phyloP scores from a whole-genome alignment of 208 protist genomes.

The Acanthamoeba royreba region DNA sequence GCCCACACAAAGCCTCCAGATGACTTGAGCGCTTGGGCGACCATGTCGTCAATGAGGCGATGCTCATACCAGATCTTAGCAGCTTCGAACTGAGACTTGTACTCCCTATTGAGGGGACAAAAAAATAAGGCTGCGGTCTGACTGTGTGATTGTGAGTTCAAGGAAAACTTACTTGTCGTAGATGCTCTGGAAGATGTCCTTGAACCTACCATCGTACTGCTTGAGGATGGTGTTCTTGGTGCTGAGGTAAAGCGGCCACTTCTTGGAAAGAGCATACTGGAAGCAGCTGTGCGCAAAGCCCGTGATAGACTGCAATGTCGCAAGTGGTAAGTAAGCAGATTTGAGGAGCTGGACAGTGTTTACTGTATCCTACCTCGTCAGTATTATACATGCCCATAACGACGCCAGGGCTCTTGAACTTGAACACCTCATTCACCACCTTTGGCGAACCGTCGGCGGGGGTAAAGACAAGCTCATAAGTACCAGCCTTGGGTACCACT shows the following conservation, averaged over 20 bases:
- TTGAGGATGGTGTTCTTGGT: conserved; percentile 99
- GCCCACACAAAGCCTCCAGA: conserved; percentile 93
- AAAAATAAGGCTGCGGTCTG: not conserved
- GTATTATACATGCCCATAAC: conserved; percentile 96
- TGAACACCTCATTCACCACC: conserved; percentile 79
- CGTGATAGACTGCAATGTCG: conserved; percentile 85
- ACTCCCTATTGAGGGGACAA: not conserved
- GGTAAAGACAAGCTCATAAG: conserved; percentile 91
- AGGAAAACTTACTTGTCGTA: conserved; percentile 76
- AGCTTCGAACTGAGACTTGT: conserved; percentile 39
- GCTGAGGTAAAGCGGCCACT: conserved; percentile 91
- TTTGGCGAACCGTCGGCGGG: conserved; percentile 73
- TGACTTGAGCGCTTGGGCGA: conserved; percentile 81
- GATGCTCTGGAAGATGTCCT: conserved; percentile 94
- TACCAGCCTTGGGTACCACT: conserved; percentile 83
- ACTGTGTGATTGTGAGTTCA: not conserved
- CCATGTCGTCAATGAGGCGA: conserved; percentile 97
- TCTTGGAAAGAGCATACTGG: conserved; percentile 90
- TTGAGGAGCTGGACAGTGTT: not conserved
- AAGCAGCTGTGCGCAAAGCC: conserved; percentile 94
- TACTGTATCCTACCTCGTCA: conserved; percentile 62
- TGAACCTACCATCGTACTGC: conserved; percentile 96
- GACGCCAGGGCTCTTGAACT: conserved; percentile 84
- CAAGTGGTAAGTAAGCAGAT: not conserved
- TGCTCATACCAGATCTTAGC: conserved; percentile 77